Evolutionary conservation across 1,284 basidiomycete species (phyloP).

Genomic region (Trichosporon asahii): DNA sequence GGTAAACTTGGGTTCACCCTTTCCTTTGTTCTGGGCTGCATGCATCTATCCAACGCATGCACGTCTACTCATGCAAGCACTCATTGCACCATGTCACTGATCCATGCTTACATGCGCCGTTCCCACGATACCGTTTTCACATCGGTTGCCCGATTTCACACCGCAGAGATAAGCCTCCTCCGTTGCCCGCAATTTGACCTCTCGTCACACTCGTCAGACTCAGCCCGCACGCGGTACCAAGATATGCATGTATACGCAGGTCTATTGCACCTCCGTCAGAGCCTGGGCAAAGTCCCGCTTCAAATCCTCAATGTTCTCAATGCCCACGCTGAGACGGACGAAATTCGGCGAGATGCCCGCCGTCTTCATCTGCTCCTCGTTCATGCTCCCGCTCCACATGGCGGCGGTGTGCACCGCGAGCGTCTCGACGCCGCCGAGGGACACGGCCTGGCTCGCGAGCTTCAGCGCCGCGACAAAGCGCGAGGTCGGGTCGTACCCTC

Average conservation of each 20-base stretch:
- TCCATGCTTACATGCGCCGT: background rate
- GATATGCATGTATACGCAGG: too few species aligned
- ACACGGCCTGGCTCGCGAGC: constrained; percentile 19
- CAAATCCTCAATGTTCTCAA: constrained; percentile 21
- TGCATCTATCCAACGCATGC: too few species aligned
- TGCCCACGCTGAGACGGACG: constrained; percentile 13
- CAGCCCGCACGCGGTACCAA: too few species aligned
- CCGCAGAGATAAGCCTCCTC: background rate
- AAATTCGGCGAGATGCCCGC: constrained; percentile 22
- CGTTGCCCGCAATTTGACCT: background rate
- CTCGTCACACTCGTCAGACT: too few species aligned
- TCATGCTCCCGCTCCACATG: constrained; percentile 21
- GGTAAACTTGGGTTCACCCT: too few species aligned
- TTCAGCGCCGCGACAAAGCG: constrained; percentile 17
- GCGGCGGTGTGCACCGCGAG: constrained; percentile 20
- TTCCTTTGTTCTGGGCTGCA: too few species aligned
- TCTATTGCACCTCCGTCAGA: background rate
- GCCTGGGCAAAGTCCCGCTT: constrained; percentile 21
- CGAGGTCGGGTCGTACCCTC: constrained; percentile 17
- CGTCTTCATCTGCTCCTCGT: constrained; percentile 17
- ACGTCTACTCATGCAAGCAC: too few species aligned
- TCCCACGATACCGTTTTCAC: background rate
- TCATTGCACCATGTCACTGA: background rate
- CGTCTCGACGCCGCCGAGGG: constrained; percentile 21
- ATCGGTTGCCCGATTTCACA: background rate